A percentile compares a stretch with the other conserved stretches of the same genome.
phyloP scores from a whole-genome alignment of 768 basidiomycete species.

The Mrakia gelida region DNA sequence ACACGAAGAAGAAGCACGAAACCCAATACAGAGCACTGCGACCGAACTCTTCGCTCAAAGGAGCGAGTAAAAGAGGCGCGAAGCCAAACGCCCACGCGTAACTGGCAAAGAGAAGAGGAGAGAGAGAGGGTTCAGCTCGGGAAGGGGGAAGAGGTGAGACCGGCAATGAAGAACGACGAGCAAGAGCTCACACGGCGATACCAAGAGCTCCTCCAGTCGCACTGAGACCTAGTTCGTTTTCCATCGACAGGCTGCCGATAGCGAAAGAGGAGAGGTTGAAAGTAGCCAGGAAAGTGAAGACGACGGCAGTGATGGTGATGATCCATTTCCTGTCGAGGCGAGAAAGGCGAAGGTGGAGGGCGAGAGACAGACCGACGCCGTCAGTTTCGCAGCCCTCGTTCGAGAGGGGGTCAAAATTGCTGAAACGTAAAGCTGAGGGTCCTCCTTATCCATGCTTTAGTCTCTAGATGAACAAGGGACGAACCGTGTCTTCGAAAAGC shows the following conservation, averaged over 20 bases:
- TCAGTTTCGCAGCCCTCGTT: too few relatives aligned
- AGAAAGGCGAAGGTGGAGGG: neutral
- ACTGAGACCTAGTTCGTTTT: neutral
- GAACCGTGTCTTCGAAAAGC: neutral
- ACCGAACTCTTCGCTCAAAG: conserved; percentile 42
- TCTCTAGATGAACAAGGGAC: neutral
- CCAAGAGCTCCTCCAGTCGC: neutral
- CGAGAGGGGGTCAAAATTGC: neutral
- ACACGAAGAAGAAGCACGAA: conserved; percentile 37
- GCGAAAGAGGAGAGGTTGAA: conserved; percentile 23
- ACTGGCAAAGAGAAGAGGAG: too few relatives aligned
- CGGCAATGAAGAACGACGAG: too few relatives aligned
- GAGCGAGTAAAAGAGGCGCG: conserved; percentile 42
- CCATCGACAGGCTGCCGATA: conserved; percentile 8
- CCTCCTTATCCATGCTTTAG: too few relatives aligned
- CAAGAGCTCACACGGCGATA: neutral
- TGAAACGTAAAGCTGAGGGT: neutral
- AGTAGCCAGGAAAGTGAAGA: conserved; percentile 1
- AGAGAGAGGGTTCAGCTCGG: too few relatives aligned
- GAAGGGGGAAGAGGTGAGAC: neutral
- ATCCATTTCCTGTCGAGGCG: neutral
- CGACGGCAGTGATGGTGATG: neutral
- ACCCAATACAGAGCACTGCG: conserved; percentile 41
- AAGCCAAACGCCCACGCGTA: conserved; percentile 37
- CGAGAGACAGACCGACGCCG: conserved; percentile 1